phyloP scores from a whole-genome alignment of 805 yeast species.

The Candida pini region DNA sequence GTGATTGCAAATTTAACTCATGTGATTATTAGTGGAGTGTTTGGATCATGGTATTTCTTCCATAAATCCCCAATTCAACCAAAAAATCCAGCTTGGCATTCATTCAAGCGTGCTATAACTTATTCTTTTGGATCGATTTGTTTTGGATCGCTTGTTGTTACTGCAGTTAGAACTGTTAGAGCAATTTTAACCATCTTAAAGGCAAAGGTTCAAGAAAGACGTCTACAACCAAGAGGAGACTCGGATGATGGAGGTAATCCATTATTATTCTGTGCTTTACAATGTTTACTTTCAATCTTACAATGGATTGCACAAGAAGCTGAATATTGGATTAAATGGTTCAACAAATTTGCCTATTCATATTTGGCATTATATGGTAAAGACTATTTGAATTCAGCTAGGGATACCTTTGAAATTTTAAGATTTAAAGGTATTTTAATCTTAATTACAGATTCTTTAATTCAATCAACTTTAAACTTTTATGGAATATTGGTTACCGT shows the following conservation, averaged over 20 bases:
- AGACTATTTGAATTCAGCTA: slow-evolving; percentile 67
- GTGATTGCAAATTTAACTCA: slow-evolving; percentile 77
- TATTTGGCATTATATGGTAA: slow-evolving; percentile 85
- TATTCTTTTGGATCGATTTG: slow-evolving; percentile 88
- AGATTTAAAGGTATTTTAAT: slow-evolving; percentile 81
- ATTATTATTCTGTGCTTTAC: slow-evolving; percentile 44
- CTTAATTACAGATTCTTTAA: slow-evolving; percentile 75
- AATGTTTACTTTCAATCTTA: slow-evolving; percentile 43
- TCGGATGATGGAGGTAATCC: slow-evolving; percentile 40
- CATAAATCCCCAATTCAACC: slow-evolving; percentile 51
- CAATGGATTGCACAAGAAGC: slow-evolving; percentile 54
- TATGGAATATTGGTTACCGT: slow-evolving; percentile 64
- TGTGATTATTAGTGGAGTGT: slow-evolving; percentile 75
- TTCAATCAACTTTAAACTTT: slow-evolving; percentile 72
- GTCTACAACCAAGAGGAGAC: slow-evolving; percentile 36
- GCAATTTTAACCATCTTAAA: slow-evolving; percentile 48
- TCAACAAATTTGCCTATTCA: slow-evolving; percentile 87
- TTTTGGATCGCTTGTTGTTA: slow-evolving; percentile 71
- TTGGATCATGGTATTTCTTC: slow-evolving; percentile 88
- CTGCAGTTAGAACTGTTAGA: slow-evolving; percentile 62
- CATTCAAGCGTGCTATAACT: slow-evolving; percentile 71
- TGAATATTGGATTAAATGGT: slow-evolving; percentile 55
- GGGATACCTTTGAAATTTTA: slow-evolving; percentile 74
- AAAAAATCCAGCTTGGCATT: slow-evolving; percentile 70
- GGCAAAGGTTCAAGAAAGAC: slow-evolving; percentile 28